Evolutionary conservation across 83 land plant genomes (phyloP).

Genomic region (Picea mariana): DNA sequence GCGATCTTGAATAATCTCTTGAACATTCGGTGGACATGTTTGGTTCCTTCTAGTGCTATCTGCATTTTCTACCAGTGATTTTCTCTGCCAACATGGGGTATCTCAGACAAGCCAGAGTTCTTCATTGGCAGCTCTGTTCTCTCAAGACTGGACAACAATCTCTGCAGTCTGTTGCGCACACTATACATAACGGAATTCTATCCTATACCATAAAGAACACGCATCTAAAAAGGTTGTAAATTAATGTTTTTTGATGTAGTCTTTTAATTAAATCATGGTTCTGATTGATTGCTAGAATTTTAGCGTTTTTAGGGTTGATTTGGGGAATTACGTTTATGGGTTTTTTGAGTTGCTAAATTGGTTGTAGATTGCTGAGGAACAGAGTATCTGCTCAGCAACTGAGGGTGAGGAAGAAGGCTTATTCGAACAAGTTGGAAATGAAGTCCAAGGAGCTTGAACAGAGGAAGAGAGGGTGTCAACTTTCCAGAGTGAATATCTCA

Average conservation of each 20-base stretch:
- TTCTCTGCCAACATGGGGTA: no score
- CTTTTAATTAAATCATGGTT: neutral
- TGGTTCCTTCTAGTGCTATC: no score
- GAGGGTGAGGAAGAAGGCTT: conserved; percentile 65
- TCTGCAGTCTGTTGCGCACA: no score
- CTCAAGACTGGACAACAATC: no score
- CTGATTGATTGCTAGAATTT: neutral
- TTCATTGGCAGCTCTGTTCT: no score
- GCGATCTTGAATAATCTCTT: no score
- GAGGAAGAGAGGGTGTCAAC: conserved; percentile 54
- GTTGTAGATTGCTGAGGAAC: conserved; percentile 46
- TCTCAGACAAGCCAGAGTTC: no score
- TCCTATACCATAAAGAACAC: conserved; percentile 40
- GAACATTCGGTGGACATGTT: no score
- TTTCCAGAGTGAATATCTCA: conserved; percentile 44
- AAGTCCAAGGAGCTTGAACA: conserved; percentile 47
- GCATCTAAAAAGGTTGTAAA: conserved; percentile 57
- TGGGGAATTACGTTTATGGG: neutral
- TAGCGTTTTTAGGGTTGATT: no score
- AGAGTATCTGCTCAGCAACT: conserved; percentile 68
- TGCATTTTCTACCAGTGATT: no score
- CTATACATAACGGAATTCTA: no score
- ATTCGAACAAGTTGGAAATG: conserved; percentile 48
- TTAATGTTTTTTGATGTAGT: neutral
- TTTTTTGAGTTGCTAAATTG: neutral